phyloP scores from a whole-genome alignment of 768 basidiomycete genomes.

The Suillus lakei region DNA sequence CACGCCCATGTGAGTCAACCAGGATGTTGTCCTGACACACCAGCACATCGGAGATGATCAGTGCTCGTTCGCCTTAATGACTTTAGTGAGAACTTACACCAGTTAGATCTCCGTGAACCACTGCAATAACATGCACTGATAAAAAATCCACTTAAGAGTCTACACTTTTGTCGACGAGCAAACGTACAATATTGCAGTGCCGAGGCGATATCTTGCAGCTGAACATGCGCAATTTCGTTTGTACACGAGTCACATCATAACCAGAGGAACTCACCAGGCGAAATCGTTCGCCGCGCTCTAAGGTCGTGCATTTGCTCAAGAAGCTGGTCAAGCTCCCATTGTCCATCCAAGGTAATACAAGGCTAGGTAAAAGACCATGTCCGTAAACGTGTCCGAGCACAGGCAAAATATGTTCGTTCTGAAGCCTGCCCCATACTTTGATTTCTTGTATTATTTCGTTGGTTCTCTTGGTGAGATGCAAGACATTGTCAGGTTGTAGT shows the following conservation, averaged over 20 bases:
- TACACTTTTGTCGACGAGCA: neutral
- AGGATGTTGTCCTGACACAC: constrained; percentile 42
- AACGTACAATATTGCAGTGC: constrained; percentile 12
- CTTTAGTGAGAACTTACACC: neutral
- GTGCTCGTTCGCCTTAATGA: neutral
- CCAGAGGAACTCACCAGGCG: neutral
- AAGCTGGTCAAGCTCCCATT: constrained; percentile 30
- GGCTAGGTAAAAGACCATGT: constrained; percentile 34
- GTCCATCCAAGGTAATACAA: constrained; percentile 40
- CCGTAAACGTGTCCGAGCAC: constrained; percentile 32
- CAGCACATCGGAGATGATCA: neutral
- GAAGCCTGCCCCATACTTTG: constrained; percentile 23
- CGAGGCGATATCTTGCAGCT: constrained; percentile 6
- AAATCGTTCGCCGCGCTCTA: neutral
- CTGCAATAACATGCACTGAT: constrained; percentile 4
- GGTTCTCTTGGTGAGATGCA: neutral
- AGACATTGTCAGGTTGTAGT: neutral
- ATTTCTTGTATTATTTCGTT: constrained; percentile 24
- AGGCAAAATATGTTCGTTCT: constrained; percentile 33
- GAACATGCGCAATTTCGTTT: neutral
- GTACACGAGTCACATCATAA: neutral
- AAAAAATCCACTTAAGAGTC: neutral
- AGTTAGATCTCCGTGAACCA: constrained; percentile 12
- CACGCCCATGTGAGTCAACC: constrained; percentile 45
- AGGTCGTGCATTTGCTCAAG: neutral